Conservation (phyloP, 1,284 basidiomycete genomes). For the Malassezia furfur region DNA sequence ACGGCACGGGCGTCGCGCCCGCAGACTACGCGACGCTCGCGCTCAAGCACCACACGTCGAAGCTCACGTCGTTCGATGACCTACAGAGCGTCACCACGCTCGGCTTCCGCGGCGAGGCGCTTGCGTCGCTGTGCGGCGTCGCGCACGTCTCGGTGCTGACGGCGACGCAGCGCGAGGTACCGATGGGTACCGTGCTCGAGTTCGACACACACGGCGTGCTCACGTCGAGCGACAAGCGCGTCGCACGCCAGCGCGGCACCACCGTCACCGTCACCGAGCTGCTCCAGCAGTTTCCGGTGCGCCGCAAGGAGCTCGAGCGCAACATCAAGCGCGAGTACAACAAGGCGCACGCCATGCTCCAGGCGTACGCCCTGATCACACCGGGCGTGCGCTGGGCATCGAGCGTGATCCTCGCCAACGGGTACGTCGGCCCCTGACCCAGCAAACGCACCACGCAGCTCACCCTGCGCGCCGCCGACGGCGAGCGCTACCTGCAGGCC, state of each 20-base stretch:
- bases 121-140: slow-evolving; percentile 82
- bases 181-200: slow-evolving; percentile 39
- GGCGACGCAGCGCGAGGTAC: slow-evolving; percentile 32
- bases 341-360: slow-evolving; percentile 70
- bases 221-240: slow-evolving; percentile 32
- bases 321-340: slow-evolving; percentile 82
- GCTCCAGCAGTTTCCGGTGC: slow-evolving; percentile 75
- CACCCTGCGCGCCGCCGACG: slow-evolving; percentile 52
- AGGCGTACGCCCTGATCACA: slow-evolving; percentile 75
- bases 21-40: slow-evolving; percentile 69
- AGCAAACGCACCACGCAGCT: slow-evolving; percentile 49
- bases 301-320: slow-evolving; percentile 80
- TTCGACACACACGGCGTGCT: slow-evolving; percentile 29
- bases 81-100: slow-evolving; percentile 71
- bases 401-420: slow-evolving; percentile 38
- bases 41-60: slow-evolving; percentile 88
- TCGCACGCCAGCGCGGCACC: slow-evolving; percentile 77
- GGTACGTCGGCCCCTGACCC: background rate
- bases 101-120: slow-evolving; percentile 90
- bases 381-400: slow-evolving; percentile 65
- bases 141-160: slow-evolving; percentile 53
- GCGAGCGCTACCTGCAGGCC: slow-evolving; percentile 51
- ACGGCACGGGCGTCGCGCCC: slow-evolving; percentile 74
- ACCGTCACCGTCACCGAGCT: slow-evolving; percentile 67
- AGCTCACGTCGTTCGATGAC: slow-evolving; percentile 68